Evolutionary conservation across 1,284 basidiomycete genomes (phyloP).

Genomic region (Schizophyllum commune): DNA sequence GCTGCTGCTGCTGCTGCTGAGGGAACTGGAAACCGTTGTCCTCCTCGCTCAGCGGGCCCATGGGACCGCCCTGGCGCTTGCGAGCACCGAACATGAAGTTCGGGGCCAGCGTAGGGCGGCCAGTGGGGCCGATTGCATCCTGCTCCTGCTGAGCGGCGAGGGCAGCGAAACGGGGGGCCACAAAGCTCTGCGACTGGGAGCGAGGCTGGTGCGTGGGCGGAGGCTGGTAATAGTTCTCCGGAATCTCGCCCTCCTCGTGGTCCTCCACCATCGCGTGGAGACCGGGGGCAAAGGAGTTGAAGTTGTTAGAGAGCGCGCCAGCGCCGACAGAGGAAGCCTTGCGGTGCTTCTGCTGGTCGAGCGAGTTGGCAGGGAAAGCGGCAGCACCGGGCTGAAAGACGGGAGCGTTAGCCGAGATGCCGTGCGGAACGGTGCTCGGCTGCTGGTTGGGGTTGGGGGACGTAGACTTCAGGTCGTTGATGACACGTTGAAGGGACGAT

Average conservation of each 20-base stretch:
- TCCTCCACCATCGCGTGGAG: slow-evolving; percentile 79
- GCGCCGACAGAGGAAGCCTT: slow-evolving; percentile 71
- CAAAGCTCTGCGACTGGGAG: slow-evolving; percentile 72
- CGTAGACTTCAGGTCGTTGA: slow-evolving; percentile 75
- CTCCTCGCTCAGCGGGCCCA: slow-evolving; percentile 72
- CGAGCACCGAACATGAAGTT: slow-evolving; percentile 82
- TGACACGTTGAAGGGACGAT: slow-evolving; percentile 74
- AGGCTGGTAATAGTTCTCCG: slow-evolving; percentile 39
- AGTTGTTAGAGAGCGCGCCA: slow-evolving; percentile 47
- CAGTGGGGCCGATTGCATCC: slow-evolving; percentile 66
- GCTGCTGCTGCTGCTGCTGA: slow-evolving; percentile 48
- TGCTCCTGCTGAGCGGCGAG: slow-evolving; percentile 69
- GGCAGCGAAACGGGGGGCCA: slow-evolving; percentile 81
- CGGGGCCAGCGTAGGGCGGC: slow-evolving; percentile 84
- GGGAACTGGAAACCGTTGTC: slow-evolving; percentile 78
- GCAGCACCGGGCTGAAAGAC: slow-evolving; percentile 62
- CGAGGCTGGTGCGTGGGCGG: slow-evolving; percentile 58
- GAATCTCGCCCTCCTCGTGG: slow-evolving; percentile 71
- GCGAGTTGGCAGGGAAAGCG: slow-evolving; percentile 40
- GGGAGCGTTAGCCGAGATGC: slow-evolving; percentile 42
- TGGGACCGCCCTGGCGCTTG: slow-evolving; percentile 42
- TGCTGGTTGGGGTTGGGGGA: slow-evolving; percentile 43
- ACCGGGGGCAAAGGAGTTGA: slow-evolving; percentile 66
- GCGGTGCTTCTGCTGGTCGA: slow-evolving; percentile 58
- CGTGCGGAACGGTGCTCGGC: slow-evolving; percentile 41